Base-by-base conservation (phyloP, 2,329 filamentous ascomycete genomes). In the Diaporthe nobilis region DNA sequence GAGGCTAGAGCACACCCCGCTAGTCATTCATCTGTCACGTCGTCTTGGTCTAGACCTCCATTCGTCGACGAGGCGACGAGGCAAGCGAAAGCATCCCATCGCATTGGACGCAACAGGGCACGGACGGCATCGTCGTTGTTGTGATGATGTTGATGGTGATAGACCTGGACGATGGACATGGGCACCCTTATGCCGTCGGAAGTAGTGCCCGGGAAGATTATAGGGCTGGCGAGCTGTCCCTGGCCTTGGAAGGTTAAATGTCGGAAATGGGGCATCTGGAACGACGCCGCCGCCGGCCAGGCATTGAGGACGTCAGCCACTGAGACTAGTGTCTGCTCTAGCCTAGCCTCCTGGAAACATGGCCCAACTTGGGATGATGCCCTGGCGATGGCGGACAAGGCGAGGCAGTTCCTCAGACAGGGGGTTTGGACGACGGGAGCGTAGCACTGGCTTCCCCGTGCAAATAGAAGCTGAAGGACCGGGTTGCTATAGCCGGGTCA, bases 321-420 rank as follows among this genome's bases (percentile, higher is more conserved):
- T 39, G 47, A 68, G 65, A 28, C 65, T 53, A 68, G 65, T n/a
- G 65, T 53, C 47, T 55, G 65, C 65, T 31, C 65, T 55, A 55
- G 65, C 65, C 65, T 42, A 70, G 65, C 65, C 65, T 70, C 65
- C 65, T 70, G 65, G 49, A 70, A 55, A 47, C 65, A 55, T 70
- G 65, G 49, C 17, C 49, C 34, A 31, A 42, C 49, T 70, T 39
- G 49, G 65, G 34, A 70, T 51, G 65, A 70, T 53, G 34, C 31
- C 49, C 47, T 65, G 37, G 31, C 65, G 34, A 70, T 70, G 22
- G 49, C 3, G 31, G 20, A 39, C 65, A 42, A 15, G 65, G 49
- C 34, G 65, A 70, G 65, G 49, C 65, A 55, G 65, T 28, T 70
- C 65, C n/a, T 70, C 49, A 20, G 65, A 55, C 65, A 70, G 61